A percentile compares a stretch with the other conserved stretches of the same genome.
phyloP scores from a whole-genome alignment of 164 flowering plant genomes.

The Malania oleifera region DNA sequence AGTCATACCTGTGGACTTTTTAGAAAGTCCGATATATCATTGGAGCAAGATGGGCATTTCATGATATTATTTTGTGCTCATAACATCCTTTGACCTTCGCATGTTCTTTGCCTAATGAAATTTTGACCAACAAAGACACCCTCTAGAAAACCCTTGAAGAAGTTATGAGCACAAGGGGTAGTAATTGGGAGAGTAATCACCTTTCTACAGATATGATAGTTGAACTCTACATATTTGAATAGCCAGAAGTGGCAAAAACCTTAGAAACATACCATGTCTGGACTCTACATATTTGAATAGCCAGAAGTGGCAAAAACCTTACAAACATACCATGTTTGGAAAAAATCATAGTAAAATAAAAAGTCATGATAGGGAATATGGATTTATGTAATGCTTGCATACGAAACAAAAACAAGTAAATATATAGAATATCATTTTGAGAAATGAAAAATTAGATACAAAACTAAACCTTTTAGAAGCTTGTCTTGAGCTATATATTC shows the following conservation, averaged over 20 bases:
- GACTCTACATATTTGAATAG: no score
- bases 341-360: no score
- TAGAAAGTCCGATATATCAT: constrained; percentile 68
- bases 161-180: constrained; percentile 94
- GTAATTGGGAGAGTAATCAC: constrained; percentile 74
- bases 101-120: constrained; percentile 53
- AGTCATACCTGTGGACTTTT: constrained; percentile 67
- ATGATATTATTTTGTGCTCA: constrained; percentile 62
- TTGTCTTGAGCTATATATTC: constrained; percentile 24
- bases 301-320: no score
- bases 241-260: no score
- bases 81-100: constrained; percentile 54
- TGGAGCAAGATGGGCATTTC: constrained; percentile 77
- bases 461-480: constrained; percentile 61
- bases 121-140: constrained; percentile 62
- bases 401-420: no score
- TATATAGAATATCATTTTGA: no score
- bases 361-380: no score
- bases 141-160: constrained; percentile 84
- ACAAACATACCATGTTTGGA: no score
- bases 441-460: no score
- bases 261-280: no score
- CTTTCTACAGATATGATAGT: constrained; percentile 62
- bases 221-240: constrained; percentile 46
- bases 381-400: no score